These are phyloP conservation scores for Aspergillus diversus DNA, from an alignment of 495 filamentous ascomycete species.

Conservation along the genomic window DNA sequence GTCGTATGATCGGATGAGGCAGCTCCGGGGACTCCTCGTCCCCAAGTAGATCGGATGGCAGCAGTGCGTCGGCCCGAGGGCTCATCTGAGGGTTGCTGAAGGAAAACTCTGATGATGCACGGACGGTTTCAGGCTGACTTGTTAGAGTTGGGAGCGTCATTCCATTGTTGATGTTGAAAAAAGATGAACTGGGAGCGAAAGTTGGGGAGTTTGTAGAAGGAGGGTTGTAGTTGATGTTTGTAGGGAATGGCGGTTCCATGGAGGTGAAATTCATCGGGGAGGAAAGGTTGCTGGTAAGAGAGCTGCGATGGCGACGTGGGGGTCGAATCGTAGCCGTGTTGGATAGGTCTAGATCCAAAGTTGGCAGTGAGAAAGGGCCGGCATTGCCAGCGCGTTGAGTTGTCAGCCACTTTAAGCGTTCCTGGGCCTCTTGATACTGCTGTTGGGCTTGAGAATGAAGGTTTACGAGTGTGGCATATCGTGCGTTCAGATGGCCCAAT, in stretches of 20 bases:
- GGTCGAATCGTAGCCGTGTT: slow-evolving; percentile 49
- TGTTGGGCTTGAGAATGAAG: slow-evolving; percentile 53
- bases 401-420: slow-evolving; percentile 53
- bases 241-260: slow-evolving; percentile 42
- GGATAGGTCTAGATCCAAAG: slow-evolving; percentile 47
- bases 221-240: slow-evolving; percentile 46
- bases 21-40: slow-evolving; percentile 70
- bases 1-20: slow-evolving; percentile 44
- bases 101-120: slow-evolving; percentile 49
- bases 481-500: slow-evolving; percentile 50
- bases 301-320: slow-evolving; percentile 53
- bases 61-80: slow-evolving; percentile 74
- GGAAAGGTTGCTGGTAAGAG: slow-evolving; percentile 52
- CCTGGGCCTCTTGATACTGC: slow-evolving; percentile 57
- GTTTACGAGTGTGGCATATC: slow-evolving; percentile 54
- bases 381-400: slow-evolving; percentile 47
- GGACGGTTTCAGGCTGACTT: slow-evolving; percentile 45
- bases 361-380: slow-evolving; percentile 47
- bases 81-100: slow-evolving; percentile 74
- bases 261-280: slow-evolving; percentile 48
- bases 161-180: slow-evolving; percentile 66
- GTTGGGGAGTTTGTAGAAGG: slow-evolving; percentile 52
- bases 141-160: slow-evolving; percentile 46
- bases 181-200: slow-evolving; percentile 50
- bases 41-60: slow-evolving; percentile 79